Evolutionary conservation across 2,329 filamentous ascomycete genomes (phyloP).

Genomic region (Apiospora koreana): DNA sequence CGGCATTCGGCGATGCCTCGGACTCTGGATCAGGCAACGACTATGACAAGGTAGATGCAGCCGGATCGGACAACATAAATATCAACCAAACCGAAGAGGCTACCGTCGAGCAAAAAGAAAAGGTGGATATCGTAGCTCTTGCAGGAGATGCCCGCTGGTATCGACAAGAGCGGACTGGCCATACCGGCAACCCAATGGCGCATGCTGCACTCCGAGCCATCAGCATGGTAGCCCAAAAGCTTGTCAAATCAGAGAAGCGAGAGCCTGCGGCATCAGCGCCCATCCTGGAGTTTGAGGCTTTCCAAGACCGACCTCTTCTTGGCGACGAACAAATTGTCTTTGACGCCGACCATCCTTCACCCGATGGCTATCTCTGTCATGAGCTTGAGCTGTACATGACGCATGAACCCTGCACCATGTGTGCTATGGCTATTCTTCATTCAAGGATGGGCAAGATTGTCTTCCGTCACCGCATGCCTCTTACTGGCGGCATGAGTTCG

Average conservation of each 20-base stretch:
- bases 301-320: conserved; percentile 70
- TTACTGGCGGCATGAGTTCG: conserved; percentile 80
- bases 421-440: conserved; percentile 93
- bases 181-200: conserved; percentile 71
- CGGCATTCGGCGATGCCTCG: conserved; percentile 9
- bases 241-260: conserved; percentile 56
- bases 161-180: conserved; percentile 47
- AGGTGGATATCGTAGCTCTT: conserved; percentile 64
- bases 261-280: conserved; percentile 36
- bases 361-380: conserved; percentile 90
- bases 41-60: conserved; percentile 13
- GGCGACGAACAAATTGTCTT: conserved; percentile 65
- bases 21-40: conserved; percentile 1
- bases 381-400: conserved; percentile 92
- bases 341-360: conserved; percentile 62
- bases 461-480: conserved; percentile 76
- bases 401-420: conserved; percentile 95
- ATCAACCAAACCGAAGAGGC: conserved; percentile 14
- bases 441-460: conserved; percentile 87
- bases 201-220: conserved; percentile 79
- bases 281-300: conserved; percentile 59
- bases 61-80: conserved; percentile 14
- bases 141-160: conserved; percentile 77
- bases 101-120: conserved; percentile 34
- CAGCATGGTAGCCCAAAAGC: conserved; percentile 75